Evolutionary conservation across 495 filamentous ascomycete genomes (phyloP), one percentile per base, ranked within the genome.

Genomic region (Penicillium herquei): DNA sequence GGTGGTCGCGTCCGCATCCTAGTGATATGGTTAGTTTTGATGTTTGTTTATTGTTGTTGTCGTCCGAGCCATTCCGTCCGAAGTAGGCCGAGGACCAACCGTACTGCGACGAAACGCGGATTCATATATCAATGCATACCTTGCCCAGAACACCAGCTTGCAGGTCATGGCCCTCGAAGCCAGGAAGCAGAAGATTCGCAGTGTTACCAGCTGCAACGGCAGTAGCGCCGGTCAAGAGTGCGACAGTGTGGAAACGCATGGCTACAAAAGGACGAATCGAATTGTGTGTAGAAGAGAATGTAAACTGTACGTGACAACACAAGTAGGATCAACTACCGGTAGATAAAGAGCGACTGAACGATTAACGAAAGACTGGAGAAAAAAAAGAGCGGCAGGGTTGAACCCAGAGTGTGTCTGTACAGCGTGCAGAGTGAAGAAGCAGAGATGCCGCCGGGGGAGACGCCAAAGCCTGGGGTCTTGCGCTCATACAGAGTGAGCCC

Each of bases 121-220:
- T 9, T 21, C 14, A 13, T 2, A 41, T 41, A 41, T 41, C 14
- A 12, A 30, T 35, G 26, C 64, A 16, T 68, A 73, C 70, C 34
- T 46, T 45, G 14, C 55, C 61, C 42, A 72, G 44, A 26, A 73
- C 46, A 56, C 62, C 54, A 21, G 62, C 63, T 44, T 65, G 50
- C 34, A 68, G 57, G 11, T 63, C 55, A 45, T 49, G 49, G 26
- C 61, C 60, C 53, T 62, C 39, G 46, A 68, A 68, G 6, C 65
- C 56, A 52, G 70, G 71, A 44, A 72, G 51, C 17, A 71, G 58
- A 18, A 74, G 57, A 40, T 47, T 66, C 26, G 68, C 68, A 21
- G 67, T 57, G 43, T 69, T 66, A 41, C 58, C 58, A 26, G 71
- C 71, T 42, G 64, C 57, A 40, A 52, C 70, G 21, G 69, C 62